Conservation (phyloP, 2,329 filamentous ascomycete species). For the Endoconidiophora laricicola region DNA sequence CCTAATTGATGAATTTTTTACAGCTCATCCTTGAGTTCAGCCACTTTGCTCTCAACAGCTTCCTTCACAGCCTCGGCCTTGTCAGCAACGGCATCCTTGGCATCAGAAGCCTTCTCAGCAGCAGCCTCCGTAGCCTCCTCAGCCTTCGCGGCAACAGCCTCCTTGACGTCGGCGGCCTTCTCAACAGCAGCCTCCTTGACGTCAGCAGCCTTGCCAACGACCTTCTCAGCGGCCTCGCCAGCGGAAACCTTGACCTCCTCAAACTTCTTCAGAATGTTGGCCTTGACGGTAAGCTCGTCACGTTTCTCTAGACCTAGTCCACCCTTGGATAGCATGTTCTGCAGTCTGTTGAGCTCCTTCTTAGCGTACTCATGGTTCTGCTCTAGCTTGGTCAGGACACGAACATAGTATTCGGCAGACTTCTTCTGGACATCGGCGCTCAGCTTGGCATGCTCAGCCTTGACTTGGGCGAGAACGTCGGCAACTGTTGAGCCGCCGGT, state of each 20-base stretch:
- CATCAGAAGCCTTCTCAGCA: slow-evolving; percentile 2
- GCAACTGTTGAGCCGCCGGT: slow-evolving; percentile 36
- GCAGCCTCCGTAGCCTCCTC: not conserved
- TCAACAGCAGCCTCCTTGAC: slow-evolving; percentile 28
- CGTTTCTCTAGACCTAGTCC: slow-evolving; percentile 71
- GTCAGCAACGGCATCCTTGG: not conserved
- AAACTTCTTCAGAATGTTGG: slow-evolving; percentile 77
- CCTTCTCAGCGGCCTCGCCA: slow-evolving; percentile 28
- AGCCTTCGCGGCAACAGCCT: slow-evolving; percentile 5
- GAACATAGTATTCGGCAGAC: slow-evolving; percentile 88
- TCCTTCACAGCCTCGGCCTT: slow-evolving; percentile 1
- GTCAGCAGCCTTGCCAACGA: slow-evolving; percentile 2
- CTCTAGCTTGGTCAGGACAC: slow-evolving; percentile 71
- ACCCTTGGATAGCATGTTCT: slow-evolving; percentile 70
- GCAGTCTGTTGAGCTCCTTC: slow-evolving; percentile 72
- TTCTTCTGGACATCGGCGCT: slow-evolving; percentile 48
- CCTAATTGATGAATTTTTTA: slow-evolving; percentile 24
- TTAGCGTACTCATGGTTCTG: slow-evolving; percentile 61
- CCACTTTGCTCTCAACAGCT: not conserved
- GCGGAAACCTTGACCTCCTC: slow-evolving; percentile 31
- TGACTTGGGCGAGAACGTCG: slow-evolving; percentile 52
- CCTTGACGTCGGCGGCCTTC: slow-evolving; percentile 44
- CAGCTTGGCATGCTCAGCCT: slow-evolving; percentile 50
- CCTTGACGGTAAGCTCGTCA: slow-evolving; percentile 72
- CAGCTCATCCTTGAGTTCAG: slow-evolving; percentile 49